These are phyloP conservation scores for Marchantia paleacea DNA, from an alignment of 225 moss, liverwort and hornwort genomes.

Conservation along the genomic window DNA sequence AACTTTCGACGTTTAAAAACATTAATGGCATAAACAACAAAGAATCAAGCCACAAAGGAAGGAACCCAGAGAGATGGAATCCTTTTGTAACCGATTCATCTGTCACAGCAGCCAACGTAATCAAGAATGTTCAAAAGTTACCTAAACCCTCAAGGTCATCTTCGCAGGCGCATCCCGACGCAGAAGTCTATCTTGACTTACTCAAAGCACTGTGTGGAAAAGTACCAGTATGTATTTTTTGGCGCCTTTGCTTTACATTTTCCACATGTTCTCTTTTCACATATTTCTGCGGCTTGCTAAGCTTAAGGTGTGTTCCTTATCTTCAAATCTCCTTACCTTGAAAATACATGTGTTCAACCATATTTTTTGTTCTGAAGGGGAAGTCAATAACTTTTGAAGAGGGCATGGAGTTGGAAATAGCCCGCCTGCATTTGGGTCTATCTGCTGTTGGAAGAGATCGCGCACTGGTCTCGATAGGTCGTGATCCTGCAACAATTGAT, in stretches of 20 bases:
- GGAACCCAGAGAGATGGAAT: constrained; percentile 24
- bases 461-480: constrained; percentile 66
- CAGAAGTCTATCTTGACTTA: constrained; percentile 39
- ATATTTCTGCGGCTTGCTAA: neutral
- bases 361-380: constrained; percentile 35
- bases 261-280: too few species aligned
- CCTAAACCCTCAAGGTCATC: constrained; percentile 34
- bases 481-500: constrained; percentile 87
- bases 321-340: neutral
- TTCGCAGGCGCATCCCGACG: constrained; percentile 39
- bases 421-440: constrained; percentile 63
- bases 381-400: constrained; percentile 63
- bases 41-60: constrained; percentile 9
- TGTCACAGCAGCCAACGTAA: neutral
- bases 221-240: constrained; percentile 27
- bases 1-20: constrained; percentile 11
- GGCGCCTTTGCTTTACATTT: neutral
- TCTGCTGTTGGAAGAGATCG: constrained; percentile 85
- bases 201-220: constrained; percentile 36
- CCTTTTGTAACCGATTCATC: constrained; percentile 17
- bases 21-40: constrained; percentile 20
- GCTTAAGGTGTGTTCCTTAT: neutral
- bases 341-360: neutral
- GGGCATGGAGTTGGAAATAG: constrained; percentile 82
- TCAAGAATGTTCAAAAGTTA: constrained; percentile 3